Conservation (phyloP, 371 early-diverging fungal genomes). For the Apophysomyces trapeziformis region DNA sequence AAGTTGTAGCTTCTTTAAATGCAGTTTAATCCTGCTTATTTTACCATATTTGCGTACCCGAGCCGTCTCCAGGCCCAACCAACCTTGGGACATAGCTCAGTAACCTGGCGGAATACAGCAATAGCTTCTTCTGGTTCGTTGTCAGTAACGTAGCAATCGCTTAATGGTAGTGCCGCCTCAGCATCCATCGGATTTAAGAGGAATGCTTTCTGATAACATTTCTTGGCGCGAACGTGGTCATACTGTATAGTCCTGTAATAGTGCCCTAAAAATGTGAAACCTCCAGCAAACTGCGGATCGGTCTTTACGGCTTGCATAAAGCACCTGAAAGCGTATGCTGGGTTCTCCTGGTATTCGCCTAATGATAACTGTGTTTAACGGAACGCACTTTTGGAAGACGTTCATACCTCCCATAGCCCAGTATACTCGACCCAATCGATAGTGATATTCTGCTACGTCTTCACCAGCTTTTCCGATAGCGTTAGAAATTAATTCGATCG, state of each 20-base stretch:
- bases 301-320: slow-evolving; percentile 78
- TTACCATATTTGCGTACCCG: slow-evolving; percentile 76
- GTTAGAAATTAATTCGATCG: slow-evolving; percentile 55
- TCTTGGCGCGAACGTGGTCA: slow-evolving; percentile 71
- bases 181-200: slow-evolving; percentile 68
- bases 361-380: not conserved
- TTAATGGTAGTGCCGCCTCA: slow-evolving; percentile 71
- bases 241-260: slow-evolving; percentile 73
- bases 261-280: slow-evolving; percentile 82
- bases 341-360: slow-evolving; percentile 56
- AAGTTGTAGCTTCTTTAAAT: not conserved
- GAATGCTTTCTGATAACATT: slow-evolving; percentile 83
- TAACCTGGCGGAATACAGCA: slow-evolving; percentile 53
- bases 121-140: slow-evolving; percentile 60
- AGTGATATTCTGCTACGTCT: slow-evolving; percentile 58
- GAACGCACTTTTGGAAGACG: not conserved
- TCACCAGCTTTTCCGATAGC: slow-evolving; percentile 55
- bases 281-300: slow-evolving; percentile 66
- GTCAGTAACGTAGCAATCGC: slow-evolving; percentile 61
- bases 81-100: slow-evolving; percentile 47
- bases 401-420: slow-evolving; percentile 78
- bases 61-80: slow-evolving; percentile 85
- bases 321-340: slow-evolving; percentile 63
- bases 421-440: slow-evolving; percentile 76
- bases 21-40: not conserved